Evolutionary conservation across 352 stramenopile genomes (phyloP), one percentile per base, ranked within the genome.

Genomic region (Phytophthora fragariaefolia): DNA sequence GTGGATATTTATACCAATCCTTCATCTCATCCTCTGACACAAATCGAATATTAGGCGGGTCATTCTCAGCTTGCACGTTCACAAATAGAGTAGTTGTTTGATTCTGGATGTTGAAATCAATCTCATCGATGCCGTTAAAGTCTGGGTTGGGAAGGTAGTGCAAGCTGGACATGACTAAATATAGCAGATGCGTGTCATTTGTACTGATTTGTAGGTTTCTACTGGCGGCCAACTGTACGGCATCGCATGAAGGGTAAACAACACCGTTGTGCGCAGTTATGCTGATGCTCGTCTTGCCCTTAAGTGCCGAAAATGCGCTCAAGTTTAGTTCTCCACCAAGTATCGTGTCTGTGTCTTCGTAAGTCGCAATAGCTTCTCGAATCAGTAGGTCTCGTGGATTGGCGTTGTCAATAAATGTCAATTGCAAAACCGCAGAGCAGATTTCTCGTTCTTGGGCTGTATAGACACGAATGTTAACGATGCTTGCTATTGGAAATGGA

Each of bases 11-110:
- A 48, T 72, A 71, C 68, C 74, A 83, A 47, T 69, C 54, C n/a
- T 62, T 54, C 12, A 49, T 38, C 17, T 66, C 54, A 8, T 56
- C 38, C 20, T n/a, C n/a, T n/a, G 36, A 57, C 18, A 49, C 52
- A 13, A 78, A 76, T 10, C n/a, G n/a, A 22, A 84, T 34, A 9
- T 54, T 48, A 1, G 81, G 71, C 7, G 62, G 26, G 22, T 77
- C 69, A 27, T 77, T 63, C 10, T 73, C 57, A 6, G 68, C 55
- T 15, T 69, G 50, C 8, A 88, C 56, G n/a, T 77, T 78, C 22
- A 90, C 59, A 26, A 82, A 63, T 6, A 83, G 50, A n/a, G 45
- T 68, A 1, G 24, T 62, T 23, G 54, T 23, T n/a, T 67, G 57
- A 7, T 47, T 34, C 23, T 27, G 40, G 15, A 55, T 20, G 27